Conservation (phyloP, 2,329 filamentous ascomycete species). For the Blastomyces percursus region DNA sequence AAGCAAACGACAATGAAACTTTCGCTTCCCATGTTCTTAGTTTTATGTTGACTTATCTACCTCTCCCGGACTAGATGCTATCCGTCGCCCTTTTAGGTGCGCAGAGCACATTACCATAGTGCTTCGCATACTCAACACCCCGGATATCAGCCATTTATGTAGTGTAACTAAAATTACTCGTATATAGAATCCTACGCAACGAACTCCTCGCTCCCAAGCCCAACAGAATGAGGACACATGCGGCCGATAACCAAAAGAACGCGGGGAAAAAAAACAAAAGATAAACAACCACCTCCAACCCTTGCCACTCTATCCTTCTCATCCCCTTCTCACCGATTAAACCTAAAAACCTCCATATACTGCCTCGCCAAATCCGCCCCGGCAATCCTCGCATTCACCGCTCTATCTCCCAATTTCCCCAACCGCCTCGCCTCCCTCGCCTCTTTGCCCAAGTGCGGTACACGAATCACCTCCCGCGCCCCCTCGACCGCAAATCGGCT, state of each 20-base stretch:
- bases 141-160: neutral
- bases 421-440: conserved; percentile 19
- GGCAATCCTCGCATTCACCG: conserved; percentile 16
- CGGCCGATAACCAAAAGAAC: neutral
- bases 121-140: too few species aligned
- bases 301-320: neutral
- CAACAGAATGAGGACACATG: neutral
- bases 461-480: conserved; percentile 31
- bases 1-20: neutral
- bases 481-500: conserved; percentile 26
- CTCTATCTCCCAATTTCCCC: conserved; percentile 10
- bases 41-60: neutral
- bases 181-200: neutral
- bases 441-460: conserved; percentile 33
- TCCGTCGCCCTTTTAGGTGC: too few species aligned
- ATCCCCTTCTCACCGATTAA: conserved; percentile 25
- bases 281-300: neutral
- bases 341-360: conserved; percentile 37
- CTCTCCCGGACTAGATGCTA: too few species aligned
- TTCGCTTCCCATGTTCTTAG: neutral
- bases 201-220: neutral
- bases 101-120: too few species aligned
- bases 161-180: neutral
- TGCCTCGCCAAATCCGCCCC: conserved; percentile 34
- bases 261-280: neutral